Conservation (phyloP, 2,329 filamentous ascomycete species). For the Colletotrichum tabaci region DNA sequence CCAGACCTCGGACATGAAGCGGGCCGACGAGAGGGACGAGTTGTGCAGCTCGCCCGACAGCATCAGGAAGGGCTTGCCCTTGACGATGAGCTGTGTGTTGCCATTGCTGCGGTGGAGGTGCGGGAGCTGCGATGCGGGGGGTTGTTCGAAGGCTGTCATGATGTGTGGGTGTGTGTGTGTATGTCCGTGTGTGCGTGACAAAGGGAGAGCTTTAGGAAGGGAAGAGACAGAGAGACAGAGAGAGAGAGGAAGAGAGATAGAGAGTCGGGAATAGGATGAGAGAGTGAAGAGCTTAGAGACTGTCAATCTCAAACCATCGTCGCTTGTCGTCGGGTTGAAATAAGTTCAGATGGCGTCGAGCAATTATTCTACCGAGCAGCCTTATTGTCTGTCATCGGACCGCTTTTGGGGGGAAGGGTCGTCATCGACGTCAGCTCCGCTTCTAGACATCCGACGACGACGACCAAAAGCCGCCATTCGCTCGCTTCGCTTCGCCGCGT, state of each 20-base stretch:
- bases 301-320: background rate
- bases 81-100: slow-evolving; percentile 53
- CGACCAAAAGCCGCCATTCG: background rate
- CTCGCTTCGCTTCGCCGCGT: background rate
- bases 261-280: background rate
- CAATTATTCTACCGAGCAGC: slow-evolving; percentile 11
- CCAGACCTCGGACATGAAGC: slow-evolving; percentile 52
- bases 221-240: background rate
- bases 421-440: background rate
- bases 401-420: background rate
- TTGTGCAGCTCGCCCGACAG: slow-evolving; percentile 55
- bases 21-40: slow-evolving; percentile 52
- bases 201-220: background rate
- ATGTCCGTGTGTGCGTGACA: no score
- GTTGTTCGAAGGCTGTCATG: slow-evolving; percentile 32
- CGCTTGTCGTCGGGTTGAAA: slow-evolving; percentile 21
- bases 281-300: background rate
- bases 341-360: slow-evolving; percentile 20
- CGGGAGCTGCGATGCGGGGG: slow-evolving; percentile 25
- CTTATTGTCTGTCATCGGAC: background rate
- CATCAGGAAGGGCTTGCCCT: slow-evolving; percentile 56
- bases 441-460: background rate
- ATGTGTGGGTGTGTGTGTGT: background rate
- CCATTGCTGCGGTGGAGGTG: slow-evolving; percentile 47
- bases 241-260: background rate